Percentiles rank a stretch among this genome's conserved stretches.
Evolutionary conservation across 257 asterid species (phyloP).

Genomic region (Capsicum chinense): DNA sequence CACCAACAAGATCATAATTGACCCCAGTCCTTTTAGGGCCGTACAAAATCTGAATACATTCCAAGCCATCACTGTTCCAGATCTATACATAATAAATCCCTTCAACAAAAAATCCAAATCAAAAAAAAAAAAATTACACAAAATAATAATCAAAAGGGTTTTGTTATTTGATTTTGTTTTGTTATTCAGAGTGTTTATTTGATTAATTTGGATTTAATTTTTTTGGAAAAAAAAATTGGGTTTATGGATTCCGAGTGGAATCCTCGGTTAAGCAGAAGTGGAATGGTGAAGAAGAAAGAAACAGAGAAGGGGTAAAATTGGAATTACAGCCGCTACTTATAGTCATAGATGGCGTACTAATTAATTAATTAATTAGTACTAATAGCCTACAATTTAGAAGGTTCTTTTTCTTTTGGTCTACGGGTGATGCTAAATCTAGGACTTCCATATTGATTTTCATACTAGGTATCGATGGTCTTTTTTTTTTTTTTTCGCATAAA

Average conservation of each 20-base stretch:
- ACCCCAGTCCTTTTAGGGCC: slow-evolving; percentile 89
- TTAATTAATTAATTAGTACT: no score
- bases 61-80: slow-evolving; percentile 99
- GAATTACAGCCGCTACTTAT: not conserved
- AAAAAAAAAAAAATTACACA: not conserved
- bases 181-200: not conserved
- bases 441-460: no score
- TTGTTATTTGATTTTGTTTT: not conserved
- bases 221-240: not conserved
- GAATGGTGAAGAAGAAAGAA: not conserved
- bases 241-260: slow-evolving; percentile 38
- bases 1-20: slow-evolving; percentile 94
- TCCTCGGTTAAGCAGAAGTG: slow-evolving; percentile 28
- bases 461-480: no score
- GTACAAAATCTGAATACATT: slow-evolving; percentile 97
- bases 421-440: no score
- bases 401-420: not conserved
- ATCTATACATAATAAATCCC: slow-evolving; percentile 75
- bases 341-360: not conserved
- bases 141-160: not conserved
- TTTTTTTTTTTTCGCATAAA: no score
- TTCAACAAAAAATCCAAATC: not conserved
- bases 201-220: not conserved
- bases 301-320: slow-evolving; percentile 7
- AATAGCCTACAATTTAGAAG: not conserved